Percentiles rank a stretch among this genome's conserved stretches.
Conservation (phyloP, 495 filamentous ascomycete genomes). For the Usnea hakonensis region DNA sequence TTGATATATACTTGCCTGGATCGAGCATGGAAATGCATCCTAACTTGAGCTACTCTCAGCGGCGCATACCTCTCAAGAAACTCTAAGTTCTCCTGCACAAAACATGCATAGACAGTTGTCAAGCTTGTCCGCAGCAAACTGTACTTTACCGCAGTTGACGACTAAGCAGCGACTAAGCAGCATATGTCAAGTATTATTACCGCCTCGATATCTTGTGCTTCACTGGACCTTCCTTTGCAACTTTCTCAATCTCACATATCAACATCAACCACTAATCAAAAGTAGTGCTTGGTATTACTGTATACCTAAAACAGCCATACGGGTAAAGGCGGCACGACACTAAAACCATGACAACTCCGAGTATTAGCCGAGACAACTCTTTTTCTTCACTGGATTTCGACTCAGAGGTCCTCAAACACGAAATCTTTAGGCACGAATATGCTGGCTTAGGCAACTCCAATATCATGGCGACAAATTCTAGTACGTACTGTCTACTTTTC, state of each 20-base stretch:
- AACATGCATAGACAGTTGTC: background rate
- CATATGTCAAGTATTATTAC: background rate
- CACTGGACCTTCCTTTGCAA: background rate
- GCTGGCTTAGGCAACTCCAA: background rate
- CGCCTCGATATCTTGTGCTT: background rate
- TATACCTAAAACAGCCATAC: too few relatives aligned
- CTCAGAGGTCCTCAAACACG: background rate
- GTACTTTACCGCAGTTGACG: background rate
- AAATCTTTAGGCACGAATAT: background rate
- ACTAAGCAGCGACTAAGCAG: background rate
- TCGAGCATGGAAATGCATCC: too few relatives aligned
- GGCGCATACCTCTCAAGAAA: background rate
- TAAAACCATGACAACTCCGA: background rate
- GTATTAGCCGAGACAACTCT: background rate
- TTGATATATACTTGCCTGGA: too few relatives aligned
- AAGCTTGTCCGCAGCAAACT: background rate
- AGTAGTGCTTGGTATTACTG: too few relatives aligned
- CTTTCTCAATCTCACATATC: background rate
- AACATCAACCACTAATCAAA: background rate
- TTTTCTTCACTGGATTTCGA: background rate
- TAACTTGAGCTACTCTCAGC: too few relatives aligned
- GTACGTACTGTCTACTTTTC: background rate
- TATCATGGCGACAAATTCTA: background rate
- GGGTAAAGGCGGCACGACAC: background rate
- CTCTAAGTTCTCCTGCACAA: background rate